Conservation (phyloP, 257 asterid species). For the Fraxinus quadrangulata region DNA sequence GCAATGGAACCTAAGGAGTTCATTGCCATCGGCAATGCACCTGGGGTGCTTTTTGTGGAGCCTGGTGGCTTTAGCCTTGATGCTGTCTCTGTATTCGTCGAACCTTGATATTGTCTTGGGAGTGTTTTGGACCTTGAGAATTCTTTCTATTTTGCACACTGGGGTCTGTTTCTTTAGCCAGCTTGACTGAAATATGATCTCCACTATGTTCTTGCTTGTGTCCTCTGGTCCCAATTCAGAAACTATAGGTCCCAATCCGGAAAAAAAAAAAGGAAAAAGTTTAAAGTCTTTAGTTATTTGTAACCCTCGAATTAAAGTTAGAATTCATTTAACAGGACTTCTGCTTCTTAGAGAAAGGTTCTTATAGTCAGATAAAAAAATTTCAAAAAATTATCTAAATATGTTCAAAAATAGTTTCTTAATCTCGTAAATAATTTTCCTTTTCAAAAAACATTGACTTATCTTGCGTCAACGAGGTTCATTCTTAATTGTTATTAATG, state of each 20-base stretch:
- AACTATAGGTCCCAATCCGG: conserved; percentile 33
- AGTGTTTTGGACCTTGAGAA: conserved; percentile 75
- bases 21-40: conserved; percentile 91
- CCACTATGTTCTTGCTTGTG: conserved; percentile 93
- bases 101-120: conserved; percentile 71
- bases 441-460: no score
- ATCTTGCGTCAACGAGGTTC: not conserved
- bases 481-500: not conserved
- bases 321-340: no score
- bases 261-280: not conserved
- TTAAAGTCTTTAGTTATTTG: no score
- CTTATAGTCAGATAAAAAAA: no score
- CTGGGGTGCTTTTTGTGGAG: conserved; percentile 81
- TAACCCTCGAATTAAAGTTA: not conserved
- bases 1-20: conserved; percentile 84
- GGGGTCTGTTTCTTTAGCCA: conserved; percentile 79
- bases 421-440: no score
- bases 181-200: conserved; percentile 90
- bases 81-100: conserved; percentile 78
- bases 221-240: conserved; percentile 81
- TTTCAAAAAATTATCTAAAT: no score
- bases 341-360: no score
- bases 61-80: conserved; percentile 68
- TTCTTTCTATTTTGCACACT: conserved; percentile 79
- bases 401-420: no score